A percentile compares a stretch with the other conserved stretches of the same genome.
These are phyloP conservation scores for Penicillium robsamsonii DNA, from an alignment of 495 filamentous ascomycete species.

Conservation along the genomic window DNA sequence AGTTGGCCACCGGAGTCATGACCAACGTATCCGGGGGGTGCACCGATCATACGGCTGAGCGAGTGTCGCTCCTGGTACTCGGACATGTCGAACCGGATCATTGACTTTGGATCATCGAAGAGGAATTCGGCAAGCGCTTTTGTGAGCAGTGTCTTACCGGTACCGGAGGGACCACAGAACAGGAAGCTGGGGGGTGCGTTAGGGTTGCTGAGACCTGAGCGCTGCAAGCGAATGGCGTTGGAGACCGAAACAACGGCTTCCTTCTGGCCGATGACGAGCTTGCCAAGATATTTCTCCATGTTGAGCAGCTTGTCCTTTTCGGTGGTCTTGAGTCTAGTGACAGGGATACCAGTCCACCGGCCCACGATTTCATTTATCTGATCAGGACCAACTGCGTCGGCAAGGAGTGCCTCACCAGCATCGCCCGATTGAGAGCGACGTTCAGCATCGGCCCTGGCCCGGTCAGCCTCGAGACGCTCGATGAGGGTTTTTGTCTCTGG, in stretches of 20 bases:
- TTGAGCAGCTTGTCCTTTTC: constrained; percentile 96
- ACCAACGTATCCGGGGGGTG: constrained; percentile 94
- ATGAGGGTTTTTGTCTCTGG: constrained; percentile 84
- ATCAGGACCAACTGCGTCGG: constrained; percentile 91
- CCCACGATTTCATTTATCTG: constrained; percentile 99
- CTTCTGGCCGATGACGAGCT: constrained; percentile 87
- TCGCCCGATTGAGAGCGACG: constrained; percentile 56
- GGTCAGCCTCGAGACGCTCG: constrained; percentile 74
- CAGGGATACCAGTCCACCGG: constrained; percentile 94
- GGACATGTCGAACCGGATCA: constrained; percentile 99
- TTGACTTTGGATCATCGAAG: constrained; percentile 94
- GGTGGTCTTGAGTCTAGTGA: constrained; percentile 86
- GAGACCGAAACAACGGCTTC: constrained; percentile 93
- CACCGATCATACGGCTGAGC: constrained; percentile 95
- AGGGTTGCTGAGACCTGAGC: constrained; percentile 89
- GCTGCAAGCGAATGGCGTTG: constrained; percentile 91
- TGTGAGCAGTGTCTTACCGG: constrained; percentile 93
- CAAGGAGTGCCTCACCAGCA: constrained; percentile 65
- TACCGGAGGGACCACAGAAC: constrained; percentile 97
- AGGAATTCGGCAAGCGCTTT: constrained; percentile 97
- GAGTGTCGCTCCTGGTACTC: constrained; percentile 98
- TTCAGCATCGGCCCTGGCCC: constrained; percentile 72
- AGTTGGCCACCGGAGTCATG: constrained; percentile 95
- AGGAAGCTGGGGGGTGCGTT: constrained; percentile 97
- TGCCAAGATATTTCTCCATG: constrained; percentile 84